Percentiles rank a stretch among this genome's conserved stretches.
Evolutionary conservation across 2,329 filamentous ascomycete genomes (phyloP).

Genomic region (Neofusicoccum ribis): DNA sequence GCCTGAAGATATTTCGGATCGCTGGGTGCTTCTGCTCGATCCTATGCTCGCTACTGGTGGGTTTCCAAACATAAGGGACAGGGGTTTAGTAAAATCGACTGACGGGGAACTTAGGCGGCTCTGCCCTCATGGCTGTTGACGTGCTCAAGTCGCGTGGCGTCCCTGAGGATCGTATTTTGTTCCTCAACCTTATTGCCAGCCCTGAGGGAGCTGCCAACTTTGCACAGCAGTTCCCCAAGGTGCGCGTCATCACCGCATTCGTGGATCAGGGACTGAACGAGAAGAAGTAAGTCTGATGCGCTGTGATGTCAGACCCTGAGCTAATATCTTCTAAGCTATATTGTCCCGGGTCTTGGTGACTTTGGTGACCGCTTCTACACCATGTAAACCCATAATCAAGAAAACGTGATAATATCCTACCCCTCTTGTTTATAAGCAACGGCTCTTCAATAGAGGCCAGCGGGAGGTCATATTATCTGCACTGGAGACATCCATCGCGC

Average conservation of each 20-base stretch:
- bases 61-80: constrained; percentile 24
- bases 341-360: constrained; percentile 88
- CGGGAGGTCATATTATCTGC: not conserved
- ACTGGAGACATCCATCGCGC: too few relatives aligned
- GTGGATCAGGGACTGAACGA: constrained; percentile 95
- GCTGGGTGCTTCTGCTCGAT: constrained; percentile 92
- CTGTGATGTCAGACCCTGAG: constrained; percentile 27
- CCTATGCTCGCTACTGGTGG: constrained; percentile 98
- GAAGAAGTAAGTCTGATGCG: constrained; percentile 74
- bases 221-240: constrained; percentile 81
- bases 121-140: constrained; percentile 94
- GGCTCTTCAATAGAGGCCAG: not conserved
- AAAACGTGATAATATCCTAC: not conserved
- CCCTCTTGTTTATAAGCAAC: not conserved
- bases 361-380: constrained; percentile 97
- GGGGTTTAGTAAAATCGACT: not conserved
- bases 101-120: constrained; percentile 66
- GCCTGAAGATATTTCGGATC: constrained; percentile 84
- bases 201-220: constrained; percentile 90
- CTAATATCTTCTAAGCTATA: constrained; percentile 67
- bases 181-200: constrained; percentile 96
- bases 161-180: constrained; percentile 91
- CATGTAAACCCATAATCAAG: constrained; percentile 54
- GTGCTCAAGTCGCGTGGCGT: constrained; percentile 88
- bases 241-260: constrained; percentile 92